Percentiles rank a stretch among this genome's conserved stretches.
Evolutionary conservation across 2,329 filamentous ascomycete genomes (phyloP).

Genomic region (Fusarium duplospermum): DNA sequence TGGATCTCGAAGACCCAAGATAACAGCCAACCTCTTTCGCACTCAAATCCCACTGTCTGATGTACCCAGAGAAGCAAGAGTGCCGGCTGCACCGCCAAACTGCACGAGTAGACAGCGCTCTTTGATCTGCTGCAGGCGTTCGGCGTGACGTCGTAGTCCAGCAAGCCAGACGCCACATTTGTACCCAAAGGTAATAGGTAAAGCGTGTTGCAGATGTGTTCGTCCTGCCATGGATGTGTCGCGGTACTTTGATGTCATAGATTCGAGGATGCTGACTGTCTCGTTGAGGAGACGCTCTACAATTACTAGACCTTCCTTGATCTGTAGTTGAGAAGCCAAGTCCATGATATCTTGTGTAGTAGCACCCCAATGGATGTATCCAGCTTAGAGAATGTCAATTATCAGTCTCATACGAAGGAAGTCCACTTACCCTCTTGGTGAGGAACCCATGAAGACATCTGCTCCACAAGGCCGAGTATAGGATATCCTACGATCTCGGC

Average conservation of each 20-base stretch:
- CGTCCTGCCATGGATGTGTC: constrained; percentile 68
- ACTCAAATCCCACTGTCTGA: constrained; percentile 61
- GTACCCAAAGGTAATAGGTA: constrained; percentile 68
- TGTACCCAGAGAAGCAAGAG: constrained; percentile 64
- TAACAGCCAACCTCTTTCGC: constrained; percentile 60
- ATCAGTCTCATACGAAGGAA: not conserved
- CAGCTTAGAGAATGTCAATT: constrained; percentile 20
- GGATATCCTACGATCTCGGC: constrained; percentile 67
- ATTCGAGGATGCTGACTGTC: constrained; percentile 57
- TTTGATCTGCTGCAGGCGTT: constrained; percentile 60
- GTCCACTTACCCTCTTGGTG: constrained; percentile 4
- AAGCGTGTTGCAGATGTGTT: constrained; percentile 68
- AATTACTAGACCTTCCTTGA: constrained; percentile 61
- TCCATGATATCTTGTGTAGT: constrained; percentile 72
- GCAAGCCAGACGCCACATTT: constrained; percentile 68
- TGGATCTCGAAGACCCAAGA: constrained; percentile 61
- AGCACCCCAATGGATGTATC: constrained; percentile 69
- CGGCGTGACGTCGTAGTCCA: constrained; percentile 59
- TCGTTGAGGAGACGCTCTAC: constrained; percentile 58
- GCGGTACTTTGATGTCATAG: constrained; percentile 57
- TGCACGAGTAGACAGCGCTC: constrained; percentile 63
- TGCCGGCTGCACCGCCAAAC: constrained; percentile 67
- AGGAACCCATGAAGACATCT: constrained; percentile 44
- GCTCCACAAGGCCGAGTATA: constrained; percentile 62
- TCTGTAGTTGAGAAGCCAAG: constrained; percentile 63